Conservation (phyloP, 139 green algal genomes). For the Pleodorina starrii region DNA sequence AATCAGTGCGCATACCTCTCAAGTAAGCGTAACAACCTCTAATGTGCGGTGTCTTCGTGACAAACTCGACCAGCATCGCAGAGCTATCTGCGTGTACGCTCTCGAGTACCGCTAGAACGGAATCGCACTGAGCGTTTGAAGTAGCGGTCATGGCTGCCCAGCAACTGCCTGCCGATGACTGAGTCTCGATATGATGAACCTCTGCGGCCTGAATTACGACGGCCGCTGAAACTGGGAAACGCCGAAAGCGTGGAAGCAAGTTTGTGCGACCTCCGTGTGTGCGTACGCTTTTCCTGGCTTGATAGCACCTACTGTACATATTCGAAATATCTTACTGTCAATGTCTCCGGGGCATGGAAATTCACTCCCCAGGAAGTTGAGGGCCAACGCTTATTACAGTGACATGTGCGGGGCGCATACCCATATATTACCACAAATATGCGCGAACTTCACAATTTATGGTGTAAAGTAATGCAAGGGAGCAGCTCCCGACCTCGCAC, state of each 20-base stretch:
- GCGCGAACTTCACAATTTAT: no score
- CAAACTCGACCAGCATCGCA: background rate
- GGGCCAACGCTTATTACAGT: no score
- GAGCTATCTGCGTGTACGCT: background rate
- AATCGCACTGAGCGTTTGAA: background rate
- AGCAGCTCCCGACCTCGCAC: no score
- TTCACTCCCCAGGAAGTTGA: no score
- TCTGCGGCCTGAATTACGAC: background rate
- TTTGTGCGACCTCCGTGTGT: background rate
- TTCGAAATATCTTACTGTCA: background rate
- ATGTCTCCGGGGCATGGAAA: no score
- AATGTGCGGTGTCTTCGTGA: background rate
- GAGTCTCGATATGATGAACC: background rate
- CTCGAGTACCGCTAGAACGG: conserved; percentile 16
- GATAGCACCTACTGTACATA: background rate
- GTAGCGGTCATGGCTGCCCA: background rate
- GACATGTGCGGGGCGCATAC: no score
- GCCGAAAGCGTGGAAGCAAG: background rate
- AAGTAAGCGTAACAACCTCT: background rate
- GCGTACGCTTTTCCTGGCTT: background rate
- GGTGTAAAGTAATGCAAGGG: no score
- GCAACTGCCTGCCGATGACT: background rate
- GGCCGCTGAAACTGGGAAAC: background rate
- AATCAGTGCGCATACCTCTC: background rate
- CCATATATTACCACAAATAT: no score